Evolutionary conservation across 2,329 filamentous ascomycete genomes (phyloP).

Genomic region (Metarhizium brunneum): DNA sequence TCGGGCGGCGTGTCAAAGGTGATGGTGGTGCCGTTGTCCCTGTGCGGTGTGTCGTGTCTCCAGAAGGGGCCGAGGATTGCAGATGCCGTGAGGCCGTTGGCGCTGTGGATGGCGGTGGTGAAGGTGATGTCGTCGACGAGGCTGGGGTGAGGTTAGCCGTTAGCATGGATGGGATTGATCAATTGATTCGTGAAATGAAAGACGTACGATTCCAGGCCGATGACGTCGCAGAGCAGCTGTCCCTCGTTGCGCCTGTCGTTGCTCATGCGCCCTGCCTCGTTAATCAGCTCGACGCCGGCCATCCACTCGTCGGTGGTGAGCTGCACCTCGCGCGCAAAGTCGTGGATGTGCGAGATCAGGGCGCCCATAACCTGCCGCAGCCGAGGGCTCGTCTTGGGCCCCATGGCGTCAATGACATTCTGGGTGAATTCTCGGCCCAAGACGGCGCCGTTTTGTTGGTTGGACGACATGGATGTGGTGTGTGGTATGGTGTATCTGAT

Average conservation of each 20-base stretch:
- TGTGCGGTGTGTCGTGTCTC: constrained; percentile 60
- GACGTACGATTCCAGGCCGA: constrained; percentile 59
- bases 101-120: constrained; percentile 37
- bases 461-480: not conserved
- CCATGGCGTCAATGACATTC: constrained; percentile 64
- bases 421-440: constrained; percentile 53
- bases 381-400: constrained; percentile 59
- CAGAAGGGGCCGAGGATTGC: constrained; percentile 83
- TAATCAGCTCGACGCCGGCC: constrained; percentile 50
- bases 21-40: constrained; percentile 62
- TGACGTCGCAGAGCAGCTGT: constrained; percentile 62
- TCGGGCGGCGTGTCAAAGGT: constrained; percentile 40
- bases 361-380: constrained; percentile 58
- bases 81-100: constrained; percentile 53
- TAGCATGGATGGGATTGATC: not conserved
- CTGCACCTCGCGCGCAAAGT: constrained; percentile 71
- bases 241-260: constrained; percentile 62
- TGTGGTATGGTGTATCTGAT: no score
- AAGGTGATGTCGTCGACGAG: constrained; percentile 77
- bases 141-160: constrained; percentile 15
- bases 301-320: constrained; percentile 77
- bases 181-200: not conserved
- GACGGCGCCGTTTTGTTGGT: constrained; percentile 8
- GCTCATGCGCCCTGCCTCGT: constrained; percentile 59
- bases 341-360: constrained; percentile 67